Percentiles rank a stretch among this genome's conserved stretches.
These are phyloP conservation scores for Calonectria pteridis DNA, from an alignment of 2,329 filamentous ascomycete species.

Conservation along the genomic window DNA sequence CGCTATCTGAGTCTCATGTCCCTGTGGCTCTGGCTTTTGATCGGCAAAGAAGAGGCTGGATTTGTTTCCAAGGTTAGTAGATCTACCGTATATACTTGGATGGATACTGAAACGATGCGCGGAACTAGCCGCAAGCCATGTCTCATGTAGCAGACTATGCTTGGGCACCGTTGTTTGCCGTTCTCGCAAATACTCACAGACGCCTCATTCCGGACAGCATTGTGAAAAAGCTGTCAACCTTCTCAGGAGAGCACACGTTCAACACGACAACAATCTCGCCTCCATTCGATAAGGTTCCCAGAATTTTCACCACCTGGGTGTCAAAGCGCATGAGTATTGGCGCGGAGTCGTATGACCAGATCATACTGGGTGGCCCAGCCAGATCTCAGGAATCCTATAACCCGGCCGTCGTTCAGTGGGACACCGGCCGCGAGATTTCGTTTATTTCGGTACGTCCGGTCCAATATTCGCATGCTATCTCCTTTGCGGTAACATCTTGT, in stretches of 20 bases:
- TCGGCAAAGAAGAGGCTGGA: slow-evolving; percentile 60
- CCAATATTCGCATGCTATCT: neutral
- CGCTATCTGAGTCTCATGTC: slow-evolving; percentile 70
- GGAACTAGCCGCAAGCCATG: slow-evolving; percentile 60
- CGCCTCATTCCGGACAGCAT: slow-evolving; percentile 58
- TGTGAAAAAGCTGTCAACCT: slow-evolving; percentile 56
- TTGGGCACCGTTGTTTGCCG: slow-evolving; percentile 67
- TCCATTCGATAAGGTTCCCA: slow-evolving; percentile 66
- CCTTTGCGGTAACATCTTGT: neutral
- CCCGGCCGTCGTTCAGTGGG: slow-evolving; percentile 72
- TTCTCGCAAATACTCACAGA: slow-evolving; percentile 63
- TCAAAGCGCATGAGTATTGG: slow-evolving; percentile 70
- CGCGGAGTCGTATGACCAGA: slow-evolving; percentile 68
- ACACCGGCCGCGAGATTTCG: slow-evolving; percentile 52
- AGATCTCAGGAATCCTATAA: slow-evolving; percentile 65
- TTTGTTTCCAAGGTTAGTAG: neutral
- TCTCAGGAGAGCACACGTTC: slow-evolving; percentile 66
- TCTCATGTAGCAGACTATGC: slow-evolving; percentile 71
- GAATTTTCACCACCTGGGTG: slow-evolving; percentile 73
- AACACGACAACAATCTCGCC: slow-evolving; percentile 67
- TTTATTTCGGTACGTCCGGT: slow-evolving; percentile 42
- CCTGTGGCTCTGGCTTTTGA: slow-evolving; percentile 69
- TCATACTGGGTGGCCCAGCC: slow-evolving; percentile 67
- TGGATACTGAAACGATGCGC: neutral
- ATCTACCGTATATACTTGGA: neutral